Evolutionary conservation across 2,329 filamentous ascomycete species (phyloP), one percentile per base, ranked within the genome.

Genomic region (Phaeosphaeria sp.): DNA sequence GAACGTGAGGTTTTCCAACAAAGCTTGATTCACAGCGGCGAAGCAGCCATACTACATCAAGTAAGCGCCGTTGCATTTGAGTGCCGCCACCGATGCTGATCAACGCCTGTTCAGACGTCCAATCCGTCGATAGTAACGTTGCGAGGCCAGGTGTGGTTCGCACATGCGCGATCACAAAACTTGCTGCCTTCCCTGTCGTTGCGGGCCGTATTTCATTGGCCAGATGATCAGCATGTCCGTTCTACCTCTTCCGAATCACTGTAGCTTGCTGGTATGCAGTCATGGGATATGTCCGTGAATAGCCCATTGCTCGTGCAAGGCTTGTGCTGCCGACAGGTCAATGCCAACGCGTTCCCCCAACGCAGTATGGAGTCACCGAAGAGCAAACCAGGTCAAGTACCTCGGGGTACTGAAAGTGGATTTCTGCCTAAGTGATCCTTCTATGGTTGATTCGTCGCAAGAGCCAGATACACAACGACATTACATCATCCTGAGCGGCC

Each of bases 61-160:
- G 41, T 49, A 52, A 54, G 55, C 46, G 51, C 48, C 50, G 56
- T 54, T 51, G 57, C 57, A 59, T 55, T 42, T 55, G 54, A 17
- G n/a, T 62, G 63, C 58, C 50, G 53, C 58, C 63, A 56, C 62
- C 50, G 54, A 65, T 62, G 57, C 62, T 52, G 54, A 65, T 59
- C 61, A 49, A 48, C 59, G 53, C 54, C 54, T 58, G 43, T 55
- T 52, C 50, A 46, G 50, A 56, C 50, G 50, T 42, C 42, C 23
- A n/a, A 18, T 44, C 49, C 21, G 30, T 50, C 36, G 57, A 42
- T 15, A 9, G 42, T 39, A 39, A 39, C 36, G n/a, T 39, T 39
- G 15, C 17, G 36, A 13, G 36, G 36, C 36, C 36, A 17, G 36
- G 36, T 39, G 15, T 39, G 36, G 36, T 39, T 39, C n/a, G 36